Conservation (phyloP, 2,329 filamentous ascomycete genomes). For the Talaromyces verruculosus region DNA sequence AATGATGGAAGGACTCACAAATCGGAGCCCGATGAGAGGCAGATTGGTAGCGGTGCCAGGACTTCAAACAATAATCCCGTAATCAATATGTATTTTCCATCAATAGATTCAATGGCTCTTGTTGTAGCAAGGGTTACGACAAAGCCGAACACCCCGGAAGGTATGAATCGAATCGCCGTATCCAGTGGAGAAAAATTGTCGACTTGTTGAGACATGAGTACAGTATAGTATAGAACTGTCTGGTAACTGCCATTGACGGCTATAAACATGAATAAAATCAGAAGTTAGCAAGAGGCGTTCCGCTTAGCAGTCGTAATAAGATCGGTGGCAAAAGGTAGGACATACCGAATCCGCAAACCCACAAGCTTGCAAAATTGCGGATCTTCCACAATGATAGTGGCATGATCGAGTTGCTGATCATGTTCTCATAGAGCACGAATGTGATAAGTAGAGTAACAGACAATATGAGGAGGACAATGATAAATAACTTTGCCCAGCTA, state of each 20-base stretch:
- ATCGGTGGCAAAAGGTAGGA: neutral
- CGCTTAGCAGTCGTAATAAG: neutral
- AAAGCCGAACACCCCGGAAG: neutral
- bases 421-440: slow-evolving; percentile 22
- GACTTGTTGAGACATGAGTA: neutral
- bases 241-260: neutral
- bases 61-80: neutral
- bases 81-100: neutral
- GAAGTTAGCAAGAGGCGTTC: neutral
- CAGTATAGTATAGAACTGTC: neutral
- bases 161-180: neutral
- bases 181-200: neutral
- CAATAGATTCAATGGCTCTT: neutral
- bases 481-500: neutral
- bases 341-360: slow-evolving; percentile 47
- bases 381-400: slow-evolving; percentile 49
- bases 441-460: neutral
- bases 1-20: neutral
- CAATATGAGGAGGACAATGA: neutral
- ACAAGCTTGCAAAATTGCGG: slow-evolving; percentile 48
- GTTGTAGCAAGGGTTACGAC: neutral
- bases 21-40: neutral
- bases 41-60: neutral
- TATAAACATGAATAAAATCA: neutral
- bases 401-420: slow-evolving; percentile 49